A percentile compares a stretch with the other conserved stretches of the same genome.
Evolutionary conservation across 2,329 filamentous ascomycete genomes (phyloP).

Genomic region (Lasiodiplodia sp.): DNA sequence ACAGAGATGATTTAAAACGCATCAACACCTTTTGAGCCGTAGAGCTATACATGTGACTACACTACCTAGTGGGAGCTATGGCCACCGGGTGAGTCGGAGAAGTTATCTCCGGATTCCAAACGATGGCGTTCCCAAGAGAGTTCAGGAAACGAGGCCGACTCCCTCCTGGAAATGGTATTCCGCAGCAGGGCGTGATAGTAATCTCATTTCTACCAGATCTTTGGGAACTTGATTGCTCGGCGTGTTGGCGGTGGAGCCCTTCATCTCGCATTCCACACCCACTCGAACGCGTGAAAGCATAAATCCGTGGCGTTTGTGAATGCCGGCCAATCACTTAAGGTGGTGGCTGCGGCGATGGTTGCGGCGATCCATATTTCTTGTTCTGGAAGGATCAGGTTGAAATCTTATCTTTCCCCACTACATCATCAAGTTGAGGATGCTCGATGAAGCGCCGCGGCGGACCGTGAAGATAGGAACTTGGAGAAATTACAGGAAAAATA

Average conservation of each 20-base stretch:
- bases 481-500: not conserved
- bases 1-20: no score
- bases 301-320: not conserved
- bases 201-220: not conserved
- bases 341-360: not conserved
- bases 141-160: not conserved
- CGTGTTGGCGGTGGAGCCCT: not conserved
- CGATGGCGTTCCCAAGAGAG: not conserved
- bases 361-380: not conserved
- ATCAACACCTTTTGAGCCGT: no score
- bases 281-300: not conserved
- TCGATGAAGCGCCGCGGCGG: not conserved
- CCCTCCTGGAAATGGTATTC: not conserved
- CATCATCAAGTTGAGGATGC: not conserved
- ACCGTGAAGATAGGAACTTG: not conserved
- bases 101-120: not conserved
- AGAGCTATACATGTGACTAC: not conserved
- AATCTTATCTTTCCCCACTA: not conserved
- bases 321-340: not conserved
- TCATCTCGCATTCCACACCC: not conserved
- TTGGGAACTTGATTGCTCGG: not conserved
- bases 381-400: not conserved
- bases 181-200: not conserved
- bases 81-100: not conserved
- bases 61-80: not conserved